phyloP scores from a whole-genome alignment of 2,329 filamentous ascomycete genomes.

The Fusarium subtropicale region DNA sequence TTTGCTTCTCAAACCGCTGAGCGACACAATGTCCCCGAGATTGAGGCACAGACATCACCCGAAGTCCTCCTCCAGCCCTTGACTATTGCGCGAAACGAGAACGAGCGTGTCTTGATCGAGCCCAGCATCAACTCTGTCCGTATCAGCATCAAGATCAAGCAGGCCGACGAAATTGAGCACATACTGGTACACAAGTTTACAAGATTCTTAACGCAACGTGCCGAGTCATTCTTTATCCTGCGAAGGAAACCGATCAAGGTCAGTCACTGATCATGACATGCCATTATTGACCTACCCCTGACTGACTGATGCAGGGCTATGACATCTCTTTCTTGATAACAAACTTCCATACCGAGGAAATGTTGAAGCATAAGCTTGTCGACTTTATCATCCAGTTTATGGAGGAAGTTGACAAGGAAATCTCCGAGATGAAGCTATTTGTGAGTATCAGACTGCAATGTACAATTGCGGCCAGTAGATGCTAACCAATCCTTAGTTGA shows the following conservation, averaged over 20 bases:
- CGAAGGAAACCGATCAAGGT: conserved; percentile 96
- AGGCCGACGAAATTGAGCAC: conserved; percentile 98
- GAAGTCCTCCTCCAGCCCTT: conserved; percentile 94
- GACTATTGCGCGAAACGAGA: conserved; percentile 93
- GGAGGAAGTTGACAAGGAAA: conserved; percentile 99
- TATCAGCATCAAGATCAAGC: conserved; percentile 98
- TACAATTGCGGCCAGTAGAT: not conserved
- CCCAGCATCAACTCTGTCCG: conserved; percentile 97
- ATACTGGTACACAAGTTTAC: conserved; percentile 99
- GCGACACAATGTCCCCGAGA: conserved; percentile 97
- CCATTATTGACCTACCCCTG: conserved; percentile 18
- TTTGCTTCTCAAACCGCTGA: conserved; percentile 98
- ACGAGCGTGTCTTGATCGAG: conserved; percentile 95
- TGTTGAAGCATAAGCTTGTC: conserved; percentile 98
- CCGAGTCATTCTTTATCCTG: conserved; percentile 96
- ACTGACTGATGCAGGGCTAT: conserved; percentile 74
- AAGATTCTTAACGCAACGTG: conserved; percentile 82
- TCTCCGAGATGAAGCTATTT: conserved; percentile 99
- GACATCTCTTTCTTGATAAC: conserved; percentile 99
- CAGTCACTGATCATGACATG: conserved; percentile 43
- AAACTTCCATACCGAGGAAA: conserved; percentile 98
- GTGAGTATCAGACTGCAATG: conserved; percentile 65
- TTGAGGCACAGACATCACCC: conserved; percentile 91
- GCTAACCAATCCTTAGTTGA: conserved; percentile 71
- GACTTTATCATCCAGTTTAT: conserved; percentile 99